phyloP scores from a whole-genome alignment of 2,329 filamentous ascomycete species.

The Verticillium tricorpus region DNA sequence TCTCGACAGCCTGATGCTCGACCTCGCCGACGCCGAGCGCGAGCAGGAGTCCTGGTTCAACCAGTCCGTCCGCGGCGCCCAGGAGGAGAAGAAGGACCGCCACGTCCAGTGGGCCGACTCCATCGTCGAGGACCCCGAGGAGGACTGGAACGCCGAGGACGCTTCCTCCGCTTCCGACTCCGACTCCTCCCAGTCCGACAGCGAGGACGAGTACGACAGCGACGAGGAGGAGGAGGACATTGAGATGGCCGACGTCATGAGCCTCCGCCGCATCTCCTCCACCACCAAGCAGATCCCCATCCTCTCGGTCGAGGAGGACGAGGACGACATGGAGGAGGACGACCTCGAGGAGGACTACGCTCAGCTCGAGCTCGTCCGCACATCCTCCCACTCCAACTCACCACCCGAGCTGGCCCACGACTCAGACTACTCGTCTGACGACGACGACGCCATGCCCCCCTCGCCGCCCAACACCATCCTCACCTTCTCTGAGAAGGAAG shows the following conservation, averaged over 20 bases:
- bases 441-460: constrained; percentile 70
- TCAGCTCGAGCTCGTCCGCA: constrained; percentile 63
- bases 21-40: constrained; percentile 85
- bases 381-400: constrained; percentile 59
- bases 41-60: constrained; percentile 99
- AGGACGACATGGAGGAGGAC: constrained; percentile 41
- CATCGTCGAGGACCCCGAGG: constrained; percentile 58
- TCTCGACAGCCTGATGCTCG: constrained; percentile 89
- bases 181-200: constrained; percentile 26
- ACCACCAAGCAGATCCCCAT: constrained; percentile 21
- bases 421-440: constrained; percentile 62
- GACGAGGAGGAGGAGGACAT: constrained; percentile 55
- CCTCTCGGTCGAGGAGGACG: constrained; percentile 30
- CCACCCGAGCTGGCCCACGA: constrained; percentile 68
- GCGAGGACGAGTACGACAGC: constrained; percentile 41
- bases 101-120: constrained; percentile 87
- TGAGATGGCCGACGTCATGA: constrained; percentile 46
- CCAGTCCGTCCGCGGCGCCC: constrained; percentile 77
- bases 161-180: constrained; percentile 37
- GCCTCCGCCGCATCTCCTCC: constrained; percentile 42
- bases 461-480: constrained; percentile 58
- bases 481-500: constrained; percentile 56
- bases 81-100: constrained; percentile 40
- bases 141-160: constrained; percentile 46
- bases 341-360: constrained; percentile 62